Conservation (phyloP, 2,329 filamentous ascomycete genomes). For the Nemania bipapillata region DNA sequence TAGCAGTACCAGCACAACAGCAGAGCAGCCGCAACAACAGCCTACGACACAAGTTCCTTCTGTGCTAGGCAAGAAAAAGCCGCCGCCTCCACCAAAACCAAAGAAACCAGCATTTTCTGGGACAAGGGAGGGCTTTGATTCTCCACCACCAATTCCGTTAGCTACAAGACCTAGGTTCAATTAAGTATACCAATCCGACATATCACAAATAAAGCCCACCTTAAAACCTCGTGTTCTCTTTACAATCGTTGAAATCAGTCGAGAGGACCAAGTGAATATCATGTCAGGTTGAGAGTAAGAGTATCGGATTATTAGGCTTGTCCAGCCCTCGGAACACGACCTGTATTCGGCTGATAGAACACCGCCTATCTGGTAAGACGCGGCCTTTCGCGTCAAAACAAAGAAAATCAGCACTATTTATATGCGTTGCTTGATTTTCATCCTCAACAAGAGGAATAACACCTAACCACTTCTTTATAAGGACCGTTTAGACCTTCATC, state of each 20-base stretch:
- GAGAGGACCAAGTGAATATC: neutral
- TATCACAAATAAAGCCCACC: neutral
- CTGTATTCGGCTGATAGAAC: constrained; percentile 40
- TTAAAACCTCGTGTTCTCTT: neutral
- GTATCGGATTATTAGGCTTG: constrained; percentile 34
- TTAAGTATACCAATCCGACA: constrained; percentile 7
- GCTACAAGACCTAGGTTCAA: constrained; percentile 61
- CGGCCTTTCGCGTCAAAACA: constrained; percentile 32
- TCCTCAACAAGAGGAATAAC: constrained; percentile 22
- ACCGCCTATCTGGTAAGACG: constrained; percentile 40
- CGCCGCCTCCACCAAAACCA: constrained; percentile 56
- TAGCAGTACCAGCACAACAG: neutral
- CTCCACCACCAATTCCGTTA: constrained; percentile 65
- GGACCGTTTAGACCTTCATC: constrained; percentile 82
- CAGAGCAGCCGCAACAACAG: constrained; percentile 56
- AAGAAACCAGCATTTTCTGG: constrained; percentile 60
- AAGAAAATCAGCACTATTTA: constrained; percentile 39
- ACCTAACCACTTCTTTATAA: constrained; percentile 10
- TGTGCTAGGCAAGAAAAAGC: constrained; percentile 61
- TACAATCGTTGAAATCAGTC: neutral
- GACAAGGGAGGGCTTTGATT: constrained; percentile 45
- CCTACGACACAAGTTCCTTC: constrained; percentile 20
- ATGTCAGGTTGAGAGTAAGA: constrained; percentile 18
- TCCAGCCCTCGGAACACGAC: constrained; percentile 23
- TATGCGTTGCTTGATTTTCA: constrained; percentile 38